phyloP scores from a whole-genome alignment of 1,284 basidiomycete species.

The Tilletia setariae region DNA sequence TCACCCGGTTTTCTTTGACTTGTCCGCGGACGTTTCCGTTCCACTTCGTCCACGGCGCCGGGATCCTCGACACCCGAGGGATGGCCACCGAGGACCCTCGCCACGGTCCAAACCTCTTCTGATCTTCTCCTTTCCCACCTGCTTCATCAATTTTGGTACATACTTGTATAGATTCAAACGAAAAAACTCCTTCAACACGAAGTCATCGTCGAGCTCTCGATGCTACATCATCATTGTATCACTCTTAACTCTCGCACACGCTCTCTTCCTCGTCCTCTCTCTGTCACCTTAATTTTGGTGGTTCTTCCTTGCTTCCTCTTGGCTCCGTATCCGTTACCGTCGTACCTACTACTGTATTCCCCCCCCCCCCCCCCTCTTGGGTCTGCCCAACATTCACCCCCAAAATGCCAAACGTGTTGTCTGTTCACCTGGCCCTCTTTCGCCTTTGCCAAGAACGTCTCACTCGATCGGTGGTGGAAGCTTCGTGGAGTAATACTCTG shows the following conservation, averaged over 20 bases:
- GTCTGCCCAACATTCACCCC: neutral
- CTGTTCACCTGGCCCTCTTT: too few species aligned
- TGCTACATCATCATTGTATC: neutral
- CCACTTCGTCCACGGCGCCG: too few species aligned
- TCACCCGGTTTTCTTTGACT: too few species aligned
- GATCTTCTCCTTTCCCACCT: neutral
- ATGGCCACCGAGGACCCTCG: too few species aligned
- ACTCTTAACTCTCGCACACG: neutral
- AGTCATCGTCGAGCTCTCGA: too few species aligned
- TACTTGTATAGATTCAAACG: too few species aligned
- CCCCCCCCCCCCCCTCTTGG: neutral
- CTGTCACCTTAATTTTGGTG: neutral
- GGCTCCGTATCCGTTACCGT: neutral
- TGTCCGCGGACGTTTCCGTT: too few species aligned
- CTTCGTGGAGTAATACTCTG: neutral
- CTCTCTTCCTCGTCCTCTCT: neutral
- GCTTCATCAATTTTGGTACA: too few species aligned
- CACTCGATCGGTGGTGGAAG: neutral
- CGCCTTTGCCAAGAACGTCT: neutral
- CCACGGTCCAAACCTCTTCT: neutral
- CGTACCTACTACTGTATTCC: constrained; percentile 1
- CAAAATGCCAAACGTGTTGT: neutral
- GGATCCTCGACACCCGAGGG: too few species aligned
- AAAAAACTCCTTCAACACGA: too few species aligned
- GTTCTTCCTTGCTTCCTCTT: neutral